Base-by-base conservation (phyloP, 306 rosid genomes). In the Potentilla sterilis region DNA sequence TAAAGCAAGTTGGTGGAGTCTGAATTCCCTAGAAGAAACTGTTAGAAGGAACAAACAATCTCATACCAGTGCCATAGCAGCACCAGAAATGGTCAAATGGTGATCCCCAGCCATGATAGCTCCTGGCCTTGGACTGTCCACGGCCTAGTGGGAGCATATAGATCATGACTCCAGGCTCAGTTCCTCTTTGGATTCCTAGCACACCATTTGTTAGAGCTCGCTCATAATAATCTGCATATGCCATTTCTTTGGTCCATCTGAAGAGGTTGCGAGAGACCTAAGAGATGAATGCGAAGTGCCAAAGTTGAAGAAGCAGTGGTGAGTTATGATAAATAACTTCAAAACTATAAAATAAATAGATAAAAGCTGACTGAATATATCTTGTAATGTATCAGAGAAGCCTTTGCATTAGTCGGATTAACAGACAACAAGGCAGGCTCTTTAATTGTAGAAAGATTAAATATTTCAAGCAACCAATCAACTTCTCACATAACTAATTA, bases 81-180 rank as follows among this genome's bases (percentile, higher is more conserved):
- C 98, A 92, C 98, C 98, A 95, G 76, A 95, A 95, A 48, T 81
- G 1, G 6, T 74, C 70, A 73, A 83, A 84, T 2, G 86, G 84
- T 19, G 78, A 83, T 76, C 97, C 98, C 98, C 98, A 95, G 51
- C 89, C 76, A 79, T 85, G 95, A 24, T 0, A 48, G 59, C 87
- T 78, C 52, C 4, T 66, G 66, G 93, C 88, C 87, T 95, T 95
- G 49, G 97, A 92, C 81, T 72, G 83, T 51, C 96, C 98, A 58
- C 75, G 61, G 14, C 84, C 95, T 51, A 79, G 80, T 34, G 98
- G 98, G 22, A 95, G 93, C 93, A 95, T 86, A 83, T 95, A 95
- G 76, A 95, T 84, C 98, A 95, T 95, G 54, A 90, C 90, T 70
- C 98, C 98, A 41, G 98, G 96, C 32, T 92, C 87, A 28, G 92